phyloP scores from a whole-genome alignment of 495 filamentous ascomycete genomes.

The Aspergillus ellipticus region DNA sequence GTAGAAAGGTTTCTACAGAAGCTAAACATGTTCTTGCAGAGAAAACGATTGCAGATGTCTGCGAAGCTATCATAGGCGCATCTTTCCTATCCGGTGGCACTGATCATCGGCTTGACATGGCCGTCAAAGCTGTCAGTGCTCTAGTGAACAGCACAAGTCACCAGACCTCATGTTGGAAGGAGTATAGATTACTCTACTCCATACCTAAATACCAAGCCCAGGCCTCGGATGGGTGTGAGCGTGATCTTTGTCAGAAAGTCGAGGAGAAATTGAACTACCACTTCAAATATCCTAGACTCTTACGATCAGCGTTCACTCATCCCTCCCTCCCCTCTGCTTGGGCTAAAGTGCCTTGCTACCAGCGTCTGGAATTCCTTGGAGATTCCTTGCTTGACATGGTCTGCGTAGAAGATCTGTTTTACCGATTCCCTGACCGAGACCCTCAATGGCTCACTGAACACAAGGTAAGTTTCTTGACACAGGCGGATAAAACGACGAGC shows the following conservation, averaged over 20 bases:
- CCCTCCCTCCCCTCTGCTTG: constrained; percentile 71
- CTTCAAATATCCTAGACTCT: constrained; percentile 74
- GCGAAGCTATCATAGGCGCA: constrained; percentile 90
- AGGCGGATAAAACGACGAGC: neutral
- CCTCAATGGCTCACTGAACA: constrained; percentile 98
- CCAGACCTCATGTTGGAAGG: constrained; percentile 58
- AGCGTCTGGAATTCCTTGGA: constrained; percentile 90
- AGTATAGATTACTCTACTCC: constrained; percentile 69
- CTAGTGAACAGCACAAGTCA: constrained; percentile 70
- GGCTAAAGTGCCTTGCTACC: constrained; percentile 81
- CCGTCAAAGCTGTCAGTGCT: constrained; percentile 75
- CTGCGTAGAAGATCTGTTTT: constrained; percentile 76
- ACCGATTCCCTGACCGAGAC: constrained; percentile 70
- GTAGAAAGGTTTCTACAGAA: constrained; percentile 49
- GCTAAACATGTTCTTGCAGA: constrained; percentile 68
- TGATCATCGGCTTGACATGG: constrained; percentile 65
- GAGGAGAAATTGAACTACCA: constrained; percentile 65
- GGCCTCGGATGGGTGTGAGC: constrained; percentile 45
- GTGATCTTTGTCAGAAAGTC: constrained; percentile 64
- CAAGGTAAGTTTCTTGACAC: constrained; percentile 49
- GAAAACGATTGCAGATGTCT: constrained; percentile 96
- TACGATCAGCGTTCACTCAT: constrained; percentile 85
- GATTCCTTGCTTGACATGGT: constrained; percentile 88
- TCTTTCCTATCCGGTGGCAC: constrained; percentile 64
- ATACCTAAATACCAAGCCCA: constrained; percentile 68